Conservation (phyloP, 306 rosid species). For the Castanospermum australe region DNA sequence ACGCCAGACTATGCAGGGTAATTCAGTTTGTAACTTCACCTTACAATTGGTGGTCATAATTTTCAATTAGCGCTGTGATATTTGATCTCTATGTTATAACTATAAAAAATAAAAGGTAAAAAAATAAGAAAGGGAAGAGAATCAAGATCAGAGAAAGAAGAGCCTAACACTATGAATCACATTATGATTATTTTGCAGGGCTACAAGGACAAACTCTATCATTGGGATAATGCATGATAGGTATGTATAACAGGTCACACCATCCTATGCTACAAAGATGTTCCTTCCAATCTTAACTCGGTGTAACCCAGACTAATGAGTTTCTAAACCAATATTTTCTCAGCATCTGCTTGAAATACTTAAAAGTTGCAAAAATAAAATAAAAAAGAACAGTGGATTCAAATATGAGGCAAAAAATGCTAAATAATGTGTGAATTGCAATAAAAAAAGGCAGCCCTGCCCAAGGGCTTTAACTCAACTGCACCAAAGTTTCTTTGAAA, state of each 20-base stretch:
- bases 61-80: background rate
- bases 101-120: background rate
- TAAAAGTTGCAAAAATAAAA: slow-evolving; percentile 10
- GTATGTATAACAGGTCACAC: background rate
- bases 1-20: background rate
- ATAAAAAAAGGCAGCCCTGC: background rate
- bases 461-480: too few relatives aligned
- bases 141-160: background rate
- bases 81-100: background rate
- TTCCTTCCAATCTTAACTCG: slow-evolving; percentile 46
- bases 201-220: background rate
- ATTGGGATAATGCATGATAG: background rate
- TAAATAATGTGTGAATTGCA: background rate
- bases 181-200: background rate
- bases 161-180: background rate
- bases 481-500: too few relatives aligned
- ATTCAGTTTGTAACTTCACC: too few relatives aligned
- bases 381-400: background rate
- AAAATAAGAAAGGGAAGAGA: background rate
- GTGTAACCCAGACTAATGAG: slow-evolving; percentile 67
- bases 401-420: background rate
- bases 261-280: slow-evolving; percentile 30
- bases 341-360: slow-evolving; percentile 73
- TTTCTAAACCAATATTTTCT: slow-evolving; percentile 74
- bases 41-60: background rate